A percentile compares a stretch with the other conserved stretches of the same genome.
These are phyloP conservation scores for Pseudopyricularia javanii DNA, from an alignment of 2,329 filamentous ascomycete genomes.

Conservation along the genomic window DNA sequence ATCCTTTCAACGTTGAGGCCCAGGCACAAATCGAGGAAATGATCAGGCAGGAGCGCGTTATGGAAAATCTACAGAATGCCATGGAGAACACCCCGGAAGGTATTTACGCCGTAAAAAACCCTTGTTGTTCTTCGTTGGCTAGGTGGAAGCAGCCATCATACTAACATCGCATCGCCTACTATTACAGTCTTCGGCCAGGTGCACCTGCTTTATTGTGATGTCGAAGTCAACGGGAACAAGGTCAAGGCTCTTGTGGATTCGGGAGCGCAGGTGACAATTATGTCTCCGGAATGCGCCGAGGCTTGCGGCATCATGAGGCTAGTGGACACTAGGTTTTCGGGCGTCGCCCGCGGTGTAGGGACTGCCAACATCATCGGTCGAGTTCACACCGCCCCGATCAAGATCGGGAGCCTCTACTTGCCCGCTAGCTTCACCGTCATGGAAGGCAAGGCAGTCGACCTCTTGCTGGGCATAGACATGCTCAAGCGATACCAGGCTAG, in stretches of 20 bases:
- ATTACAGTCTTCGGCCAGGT: slow-evolving; percentile 77
- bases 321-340: slow-evolving; percentile 83
- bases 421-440: slow-evolving; percentile 97
- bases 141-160: not conserved
- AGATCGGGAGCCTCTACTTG: slow-evolving; percentile 76
- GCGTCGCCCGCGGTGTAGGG: slow-evolving; percentile 85
- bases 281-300: slow-evolving; percentile 89
- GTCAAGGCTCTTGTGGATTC: slow-evolving; percentile 97
- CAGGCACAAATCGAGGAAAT: slow-evolving; percentile 93
- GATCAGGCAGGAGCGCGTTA: slow-evolving; percentile 86
- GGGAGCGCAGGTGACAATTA: slow-evolving; percentile 94
- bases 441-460: slow-evolving; percentile 94
- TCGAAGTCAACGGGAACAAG: slow-evolving; percentile 83
- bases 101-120: slow-evolving; percentile 25
- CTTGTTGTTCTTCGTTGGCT: not conserved
- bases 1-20: slow-evolving; percentile 87
- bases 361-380: slow-evolving; percentile 90
- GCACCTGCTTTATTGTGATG: slow-evolving; percentile 91
- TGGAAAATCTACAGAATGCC: slow-evolving; percentile 90
- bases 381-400: slow-evolving; percentile 90
- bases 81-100: slow-evolving; percentile 97
- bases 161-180: slow-evolving; percentile 3
- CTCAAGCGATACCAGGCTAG: slow-evolving; percentile 88
- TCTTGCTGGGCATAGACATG: slow-evolving; percentile 92
- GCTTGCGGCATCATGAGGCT: slow-evolving; percentile 92